Evolutionary conservation across 352 stramenopile genomes (phyloP).

Genomic region (Pythium oligandrum): DNA sequence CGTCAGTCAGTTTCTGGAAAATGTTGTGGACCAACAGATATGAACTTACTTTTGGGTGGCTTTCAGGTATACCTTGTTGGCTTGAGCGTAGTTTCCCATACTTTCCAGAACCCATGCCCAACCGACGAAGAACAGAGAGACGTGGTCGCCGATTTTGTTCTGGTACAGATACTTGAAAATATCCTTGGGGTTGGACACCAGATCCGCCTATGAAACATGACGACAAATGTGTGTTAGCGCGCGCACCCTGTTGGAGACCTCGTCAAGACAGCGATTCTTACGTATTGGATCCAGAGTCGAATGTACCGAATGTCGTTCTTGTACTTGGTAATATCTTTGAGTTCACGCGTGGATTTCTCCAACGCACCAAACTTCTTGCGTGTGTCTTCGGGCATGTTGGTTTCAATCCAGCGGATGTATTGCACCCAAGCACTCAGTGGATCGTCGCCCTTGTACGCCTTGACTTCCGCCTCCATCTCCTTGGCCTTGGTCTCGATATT

Average conservation of each 20-base stretch:
- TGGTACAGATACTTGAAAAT: constrained; percentile 88
- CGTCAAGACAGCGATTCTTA: constrained; percentile 22
- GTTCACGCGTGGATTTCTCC: constrained; percentile 64
- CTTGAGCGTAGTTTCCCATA: constrained; percentile 74
- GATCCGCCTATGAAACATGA: constrained; percentile 50
- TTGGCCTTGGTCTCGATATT: constrained; percentile 49
- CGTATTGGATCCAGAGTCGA: constrained; percentile 85
- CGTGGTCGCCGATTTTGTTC: constrained; percentile 79
- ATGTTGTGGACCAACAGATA: background rate
- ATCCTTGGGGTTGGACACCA: constrained; percentile 83
- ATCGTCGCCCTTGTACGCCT: constrained; percentile 52
- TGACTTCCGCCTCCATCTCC: constrained; percentile 40
- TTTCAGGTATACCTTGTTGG: constrained; percentile 85
- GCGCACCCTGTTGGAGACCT: background rate
- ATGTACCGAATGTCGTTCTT: constrained; percentile 80
- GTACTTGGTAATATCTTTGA: constrained; percentile 63
- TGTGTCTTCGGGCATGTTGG: constrained; percentile 80
- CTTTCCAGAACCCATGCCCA: constrained; percentile 84
- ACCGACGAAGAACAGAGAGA: constrained; percentile 82
- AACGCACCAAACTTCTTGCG: constrained; percentile 70
- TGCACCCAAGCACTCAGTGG: constrained; percentile 62
- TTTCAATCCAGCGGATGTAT: constrained; percentile 78
- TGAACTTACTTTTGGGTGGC: constrained; percentile 75
- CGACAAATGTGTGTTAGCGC: constrained; percentile 1
- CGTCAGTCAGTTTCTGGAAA: background rate